phyloP scores from a whole-genome alignment of 331 rosid species.

The Pyrus hybrid region DNA sequence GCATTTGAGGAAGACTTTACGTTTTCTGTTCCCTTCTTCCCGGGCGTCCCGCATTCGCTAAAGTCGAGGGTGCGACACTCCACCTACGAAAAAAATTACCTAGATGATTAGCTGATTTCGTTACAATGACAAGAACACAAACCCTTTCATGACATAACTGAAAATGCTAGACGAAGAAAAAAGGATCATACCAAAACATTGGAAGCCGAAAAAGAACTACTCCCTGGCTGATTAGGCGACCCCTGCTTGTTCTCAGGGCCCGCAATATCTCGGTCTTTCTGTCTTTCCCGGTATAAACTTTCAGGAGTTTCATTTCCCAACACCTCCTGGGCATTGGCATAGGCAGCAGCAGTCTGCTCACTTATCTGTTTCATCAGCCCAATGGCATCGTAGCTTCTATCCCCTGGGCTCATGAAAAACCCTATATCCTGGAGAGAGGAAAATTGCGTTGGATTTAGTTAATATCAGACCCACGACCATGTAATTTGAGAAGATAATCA shows the following conservation, averaged over 20 bases:
- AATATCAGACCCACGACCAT: background rate
- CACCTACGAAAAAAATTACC: conserved; percentile 28
- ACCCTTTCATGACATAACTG: background rate
- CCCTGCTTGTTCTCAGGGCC: conserved; percentile 24
- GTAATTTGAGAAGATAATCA: background rate
- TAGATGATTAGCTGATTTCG: background rate
- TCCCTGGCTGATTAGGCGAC: conserved; percentile 19
- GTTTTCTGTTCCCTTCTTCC: conserved; percentile 44
- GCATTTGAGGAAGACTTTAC: conserved; percentile 37
- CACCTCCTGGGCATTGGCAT: conserved; percentile 71
- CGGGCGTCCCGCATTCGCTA: conserved; percentile 85
- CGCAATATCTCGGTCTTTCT: conserved; percentile 16
- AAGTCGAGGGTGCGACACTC: conserved; percentile 88
- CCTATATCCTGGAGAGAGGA: conserved; percentile 67
- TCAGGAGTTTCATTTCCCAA: conserved; percentile 68
- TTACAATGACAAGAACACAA: background rate
- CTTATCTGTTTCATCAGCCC: conserved; percentile 81
- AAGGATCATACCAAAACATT: conserved; percentile 42
- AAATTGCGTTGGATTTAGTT: background rate
- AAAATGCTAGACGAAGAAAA: background rate
- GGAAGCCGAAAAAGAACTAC: conserved; percentile 38
- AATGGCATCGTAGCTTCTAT: conserved; percentile 79
- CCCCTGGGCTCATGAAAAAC: conserved; percentile 74
- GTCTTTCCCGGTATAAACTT: conserved; percentile 28
- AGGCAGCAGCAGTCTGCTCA: conserved; percentile 83